phyloP scores from a whole-genome alignment of 495 filamentous ascomycete genomes.

The Penicillium longicatenatum region DNA sequence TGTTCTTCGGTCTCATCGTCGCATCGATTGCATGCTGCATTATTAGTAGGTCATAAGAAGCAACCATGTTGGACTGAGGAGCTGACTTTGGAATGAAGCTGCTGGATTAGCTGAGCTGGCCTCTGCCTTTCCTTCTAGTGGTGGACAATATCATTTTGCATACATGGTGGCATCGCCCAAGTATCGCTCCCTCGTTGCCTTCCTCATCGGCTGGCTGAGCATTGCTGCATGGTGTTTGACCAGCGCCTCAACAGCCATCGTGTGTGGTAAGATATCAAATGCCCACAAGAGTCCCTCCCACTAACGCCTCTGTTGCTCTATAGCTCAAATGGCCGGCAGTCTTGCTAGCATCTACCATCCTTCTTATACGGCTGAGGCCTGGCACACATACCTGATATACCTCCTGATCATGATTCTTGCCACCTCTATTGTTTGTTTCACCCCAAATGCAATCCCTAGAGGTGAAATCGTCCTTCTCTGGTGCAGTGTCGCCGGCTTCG shows the following conservation, averaged over 20 bases:
- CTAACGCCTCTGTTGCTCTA: not conserved
- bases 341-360: conserved; percentile 23
- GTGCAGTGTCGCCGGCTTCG: conserved; percentile 4
- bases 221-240: conserved; percentile 17
- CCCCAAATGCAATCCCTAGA: not conserved
- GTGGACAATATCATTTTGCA: conserved; percentile 52
- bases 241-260: conserved; percentile 16
- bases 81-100: conserved; percentile 22
- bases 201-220: conserved; percentile 30
- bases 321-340: conserved; percentile 17
- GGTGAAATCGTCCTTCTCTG: conserved; percentile 1
- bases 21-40: conserved; percentile 14
- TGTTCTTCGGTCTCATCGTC: conserved; percentile 18
- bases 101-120: conserved; percentile 50
- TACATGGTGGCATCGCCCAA: conserved; percentile 30
- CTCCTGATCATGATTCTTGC: conserved; percentile 10
- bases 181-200: conserved; percentile 20
- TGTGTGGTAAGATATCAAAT: conserved; percentile 11
- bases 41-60: conserved; percentile 9
- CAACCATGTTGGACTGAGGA: not conserved
- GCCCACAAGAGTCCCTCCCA: not conserved
- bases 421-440: conserved; percentile 7
- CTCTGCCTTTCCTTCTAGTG: conserved; percentile 46
- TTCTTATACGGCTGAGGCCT: conserved; percentile 18
- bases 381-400: conserved; percentile 29